Evolutionary conservation across 73 alveolate genomes (phyloP).

Genomic region (Paramecium tetraurelia): DNA sequence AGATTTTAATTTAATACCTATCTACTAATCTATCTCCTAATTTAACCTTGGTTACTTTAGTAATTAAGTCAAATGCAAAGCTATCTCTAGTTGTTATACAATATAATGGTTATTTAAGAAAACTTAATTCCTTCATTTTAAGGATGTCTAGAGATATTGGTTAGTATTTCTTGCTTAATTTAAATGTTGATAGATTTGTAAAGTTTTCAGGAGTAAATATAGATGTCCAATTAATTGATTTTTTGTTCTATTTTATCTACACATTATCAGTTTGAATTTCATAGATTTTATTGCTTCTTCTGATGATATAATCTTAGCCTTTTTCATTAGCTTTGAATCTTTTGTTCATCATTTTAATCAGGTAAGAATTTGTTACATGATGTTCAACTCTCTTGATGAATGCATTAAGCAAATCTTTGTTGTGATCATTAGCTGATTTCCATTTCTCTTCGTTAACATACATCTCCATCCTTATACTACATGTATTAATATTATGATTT

Average conservation of each 20-base stretch:
- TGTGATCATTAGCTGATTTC: slow-evolving; percentile 31
- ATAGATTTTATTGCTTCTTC: background rate
- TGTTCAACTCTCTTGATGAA: slow-evolving; percentile 68
- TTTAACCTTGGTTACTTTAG: background rate
- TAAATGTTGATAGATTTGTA: background rate
- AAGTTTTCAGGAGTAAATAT: background rate
- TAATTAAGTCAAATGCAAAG: slow-evolving; percentile 75
- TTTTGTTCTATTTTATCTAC: background rate
- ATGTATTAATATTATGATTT: slow-evolving; percentile 32
- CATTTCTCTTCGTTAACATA: slow-evolving; percentile 73
- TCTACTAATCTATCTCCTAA: background rate
- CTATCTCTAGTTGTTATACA: slow-evolving; percentile 79
- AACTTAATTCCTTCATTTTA: slow-evolving; percentile 14
- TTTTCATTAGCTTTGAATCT: slow-evolving; percentile 18
- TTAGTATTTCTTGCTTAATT: background rate
- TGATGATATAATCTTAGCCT: slow-evolving; percentile 18
- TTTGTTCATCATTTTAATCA: slow-evolving; percentile 64
- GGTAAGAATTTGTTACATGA: background rate
- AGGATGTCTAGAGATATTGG: slow-evolving; percentile 8
- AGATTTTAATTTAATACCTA: slow-evolving; percentile 33
- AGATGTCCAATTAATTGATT: background rate
- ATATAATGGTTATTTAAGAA: slow-evolving; percentile 62
- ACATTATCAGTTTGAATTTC: background rate
- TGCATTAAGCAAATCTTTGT: slow-evolving; percentile 57
- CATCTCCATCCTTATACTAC: slow-evolving; percentile 70